Evolutionary conservation across 2,329 filamentous ascomycete genomes (phyloP).

Genomic region (Fusarium pininemorale): DNA sequence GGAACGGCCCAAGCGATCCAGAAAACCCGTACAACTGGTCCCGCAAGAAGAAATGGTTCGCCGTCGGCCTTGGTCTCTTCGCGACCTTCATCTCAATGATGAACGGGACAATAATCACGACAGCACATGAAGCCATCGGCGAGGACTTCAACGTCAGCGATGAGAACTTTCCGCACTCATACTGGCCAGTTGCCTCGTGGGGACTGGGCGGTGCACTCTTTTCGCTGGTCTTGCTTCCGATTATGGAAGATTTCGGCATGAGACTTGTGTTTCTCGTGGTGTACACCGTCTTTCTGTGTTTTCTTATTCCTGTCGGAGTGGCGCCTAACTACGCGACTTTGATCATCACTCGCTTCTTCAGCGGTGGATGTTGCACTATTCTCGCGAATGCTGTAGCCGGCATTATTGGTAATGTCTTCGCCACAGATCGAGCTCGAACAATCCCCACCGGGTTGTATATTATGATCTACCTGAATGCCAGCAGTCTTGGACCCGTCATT

Average conservation of each 20-base stretch:
- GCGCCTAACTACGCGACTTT: slow-evolving; percentile 21
- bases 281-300: slow-evolving; percentile 10
- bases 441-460: slow-evolving; percentile 20
- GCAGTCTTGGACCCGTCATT: slow-evolving; percentile 20
- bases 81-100: slow-evolving; percentile 24
- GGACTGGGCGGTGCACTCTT: slow-evolving; percentile 10
- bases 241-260: slow-evolving; percentile 30
- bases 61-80: slow-evolving; percentile 11
- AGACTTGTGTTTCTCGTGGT: slow-evolving; percentile 15
- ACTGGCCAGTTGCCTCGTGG: slow-evolving; percentile 28
- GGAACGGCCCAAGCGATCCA: slow-evolving; percentile 8
- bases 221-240: slow-evolving; percentile 11
- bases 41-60: slow-evolving; percentile 19
- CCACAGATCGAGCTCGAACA: slow-evolving; percentile 5
- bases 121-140: slow-evolving; percentile 13
- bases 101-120: slow-evolving; percentile 31
- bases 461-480: slow-evolving; percentile 17
- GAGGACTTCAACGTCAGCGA: slow-evolving; percentile 16
- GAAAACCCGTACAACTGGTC: slow-evolving; percentile 28
- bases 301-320: slow-evolving; percentile 7
- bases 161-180: slow-evolving; percentile 16
- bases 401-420: slow-evolving; percentile 14
- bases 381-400: slow-evolving; percentile 3
- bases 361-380: slow-evolving; percentile 17
- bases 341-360: slow-evolving; percentile 21